These are phyloP conservation scores for Pythium vanterpoolii DNA, from an alignment of 352 stramenopile genomes.

Conservation along the genomic window DNA sequence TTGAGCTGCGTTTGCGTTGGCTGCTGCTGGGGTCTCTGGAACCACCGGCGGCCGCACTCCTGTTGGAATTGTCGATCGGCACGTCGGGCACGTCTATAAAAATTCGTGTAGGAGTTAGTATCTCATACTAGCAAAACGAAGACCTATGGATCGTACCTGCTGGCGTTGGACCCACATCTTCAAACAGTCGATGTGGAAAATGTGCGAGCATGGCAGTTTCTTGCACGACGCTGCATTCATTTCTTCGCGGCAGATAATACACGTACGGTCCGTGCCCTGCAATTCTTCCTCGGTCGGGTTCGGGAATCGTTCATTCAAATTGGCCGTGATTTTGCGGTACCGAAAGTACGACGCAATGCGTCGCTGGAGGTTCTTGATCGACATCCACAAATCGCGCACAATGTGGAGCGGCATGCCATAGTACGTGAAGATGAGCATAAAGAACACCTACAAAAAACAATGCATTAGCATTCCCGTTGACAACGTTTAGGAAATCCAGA, in stretches of 20 bases:
- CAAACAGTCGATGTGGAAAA: conserved; percentile 97
- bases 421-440: conserved; percentile 97
- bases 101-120: not conserved
- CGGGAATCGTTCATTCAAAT: conserved; percentile 96
- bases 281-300: conserved; percentile 94
- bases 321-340: conserved; percentile 94
- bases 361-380: conserved; percentile 80
- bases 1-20: conserved; percentile 25
- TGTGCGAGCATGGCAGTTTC: conserved; percentile 96
- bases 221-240: conserved; percentile 91
- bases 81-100: conserved; percentile 93
- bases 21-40: conserved; percentile 26
- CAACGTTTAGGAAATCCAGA: not conserved
- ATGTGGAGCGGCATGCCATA: conserved; percentile 98
- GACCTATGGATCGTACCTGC: conserved; percentile 74
- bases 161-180: conserved; percentile 99
- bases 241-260: conserved; percentile 96
- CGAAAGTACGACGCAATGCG: conserved; percentile 85
- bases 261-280: conserved; percentile 89
- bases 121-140: too few species aligned
- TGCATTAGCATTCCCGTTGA: too few species aligned
- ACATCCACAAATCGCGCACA: conserved; percentile 96
- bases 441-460: conserved; percentile 83
- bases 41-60: conserved; percentile 40
- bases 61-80: conserved; percentile 92